Evolutionary conservation across 1,284 basidiomycete genomes (phyloP).

Genomic region (Phlebopus sp.): DNA sequence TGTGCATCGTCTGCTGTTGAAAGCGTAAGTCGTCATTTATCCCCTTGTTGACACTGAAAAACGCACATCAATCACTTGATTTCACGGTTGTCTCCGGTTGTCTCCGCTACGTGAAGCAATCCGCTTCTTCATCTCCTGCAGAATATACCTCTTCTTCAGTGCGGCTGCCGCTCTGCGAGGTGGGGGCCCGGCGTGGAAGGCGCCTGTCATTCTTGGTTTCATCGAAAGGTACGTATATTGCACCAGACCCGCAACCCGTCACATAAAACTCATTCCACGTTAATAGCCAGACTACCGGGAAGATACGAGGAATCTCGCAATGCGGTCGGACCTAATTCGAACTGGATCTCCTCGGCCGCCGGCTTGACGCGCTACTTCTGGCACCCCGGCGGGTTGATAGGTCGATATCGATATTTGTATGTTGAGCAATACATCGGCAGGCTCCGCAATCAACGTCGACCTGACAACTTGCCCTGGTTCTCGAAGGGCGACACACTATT

Average conservation of each 20-base stretch:
- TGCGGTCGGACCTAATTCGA: not conserved
- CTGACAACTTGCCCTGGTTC: too few relatives aligned
- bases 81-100: not conserved
- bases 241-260: not conserved
- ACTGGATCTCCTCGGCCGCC: not conserved
- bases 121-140: not conserved
- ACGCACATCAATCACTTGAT: not conserved
- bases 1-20: not conserved
- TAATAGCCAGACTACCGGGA: too few relatives aligned
- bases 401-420: too few relatives aligned
- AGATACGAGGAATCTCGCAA: not conserved
- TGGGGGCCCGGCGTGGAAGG: conserved; percentile 12
- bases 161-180: too few relatives aligned
- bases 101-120: not conserved
- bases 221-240: conserved; percentile 8
- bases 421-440: not conserved
- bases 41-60: not conserved
- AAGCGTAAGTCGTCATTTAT: not conserved
- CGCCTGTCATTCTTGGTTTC: conserved; percentile 4
- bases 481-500: not conserved
- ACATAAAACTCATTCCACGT: not conserved
- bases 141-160: too few relatives aligned
- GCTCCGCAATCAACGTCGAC: too few relatives aligned
- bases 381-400: not conserved
- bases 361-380: not conserved